Base-by-base conservation (phyloP, 495 filamentous ascomycete genomes). In the Penicillium canariense region DNA sequence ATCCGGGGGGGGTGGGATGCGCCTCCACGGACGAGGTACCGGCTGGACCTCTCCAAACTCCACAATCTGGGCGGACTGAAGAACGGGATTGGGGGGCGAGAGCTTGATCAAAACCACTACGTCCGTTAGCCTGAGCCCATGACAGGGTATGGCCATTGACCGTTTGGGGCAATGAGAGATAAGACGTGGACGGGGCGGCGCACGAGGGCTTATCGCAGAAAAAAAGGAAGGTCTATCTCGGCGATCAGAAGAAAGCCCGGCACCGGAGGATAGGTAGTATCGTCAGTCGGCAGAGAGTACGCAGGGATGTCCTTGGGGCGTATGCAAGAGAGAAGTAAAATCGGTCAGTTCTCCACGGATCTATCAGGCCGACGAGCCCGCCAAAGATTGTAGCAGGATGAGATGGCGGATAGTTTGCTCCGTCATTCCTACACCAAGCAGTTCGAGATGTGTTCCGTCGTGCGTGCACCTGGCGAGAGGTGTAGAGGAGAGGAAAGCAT, bases 331-430 rank as follows among this genome's bases (percentile, higher is more conserved):
- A n/a, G n/a, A n/a, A n/a, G n/a, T n/a, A 45, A 27, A 28, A 28
- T 11, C 43, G 23, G 20, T 44, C 40, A 31, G n/a, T 34, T 12
- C 12, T 26, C 18, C 42, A 56, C 23, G 26, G 22, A 48, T 18
- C 22, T 32, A 55, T 60, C 45, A 63, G 43, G 50, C 50, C 25
- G 56, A 50, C 17, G 48, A 48, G 20, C 55, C 60, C 22, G 56
- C 65, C 8, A 70, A 53, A 26, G 62, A 66, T 39, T 70, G 62
- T 47, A 70, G 47, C 38, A 70, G 48, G 52, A 70, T 61, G 36
- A 70, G 63, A 60, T 70, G 59, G 8, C 59, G 58, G 55, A 60
- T 68, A 8, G 66, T 62, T 51, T 59, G 56, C 57, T 66, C 63
- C 52, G 68, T 70, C 68, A 70, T 70, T 65, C 62, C 65, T 65